Conservation (phyloP, 805 yeast genomes). For the Starmera caribaea region DNA sequence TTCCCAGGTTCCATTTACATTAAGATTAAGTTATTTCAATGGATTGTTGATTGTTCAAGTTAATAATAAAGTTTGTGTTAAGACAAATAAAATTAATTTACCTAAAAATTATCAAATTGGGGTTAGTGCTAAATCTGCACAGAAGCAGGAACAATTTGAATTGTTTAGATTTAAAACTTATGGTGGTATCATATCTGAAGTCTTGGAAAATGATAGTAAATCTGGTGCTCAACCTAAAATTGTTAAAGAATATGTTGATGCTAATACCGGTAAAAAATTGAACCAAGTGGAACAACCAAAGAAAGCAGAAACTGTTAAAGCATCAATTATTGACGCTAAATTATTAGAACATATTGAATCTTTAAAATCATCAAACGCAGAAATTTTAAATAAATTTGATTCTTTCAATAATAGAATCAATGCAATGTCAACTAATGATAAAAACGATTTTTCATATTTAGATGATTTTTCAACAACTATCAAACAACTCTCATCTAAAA, state of each 20-base stretch:
- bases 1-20: constrained; percentile 59
- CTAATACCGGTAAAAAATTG: constrained; percentile 21
- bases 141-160: constrained; percentile 51
- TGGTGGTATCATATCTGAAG: constrained; percentile 42
- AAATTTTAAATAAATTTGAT: constrained; percentile 7
- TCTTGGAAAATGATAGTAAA: constrained; percentile 47
- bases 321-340: constrained; percentile 19
- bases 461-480: constrained; percentile 12
- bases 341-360: constrained; percentile 5
- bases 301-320: constrained; percentile 13
- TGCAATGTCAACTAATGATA: not conserved
- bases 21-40: constrained; percentile 52
- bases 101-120: constrained; percentile 41
- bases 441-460: constrained; percentile 12
- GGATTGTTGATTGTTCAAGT: constrained; percentile 53
- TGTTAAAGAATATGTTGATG: constrained; percentile 29
- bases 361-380: constrained; percentile 11
- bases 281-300: constrained; percentile 11
- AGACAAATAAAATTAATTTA: constrained; percentile 44
- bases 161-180: constrained; percentile 49
- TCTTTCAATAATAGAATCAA: constrained; percentile 10
- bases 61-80: constrained; percentile 63
- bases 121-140: constrained; percentile 37
- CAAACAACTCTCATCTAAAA: constrained; percentile 2
- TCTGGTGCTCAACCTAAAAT: constrained; percentile 36